These are phyloP conservation scores for Saccharomycopsis oosterbeekiorum DNA, from an alignment of 805 yeast species.

Conservation along the genomic window DNA sequence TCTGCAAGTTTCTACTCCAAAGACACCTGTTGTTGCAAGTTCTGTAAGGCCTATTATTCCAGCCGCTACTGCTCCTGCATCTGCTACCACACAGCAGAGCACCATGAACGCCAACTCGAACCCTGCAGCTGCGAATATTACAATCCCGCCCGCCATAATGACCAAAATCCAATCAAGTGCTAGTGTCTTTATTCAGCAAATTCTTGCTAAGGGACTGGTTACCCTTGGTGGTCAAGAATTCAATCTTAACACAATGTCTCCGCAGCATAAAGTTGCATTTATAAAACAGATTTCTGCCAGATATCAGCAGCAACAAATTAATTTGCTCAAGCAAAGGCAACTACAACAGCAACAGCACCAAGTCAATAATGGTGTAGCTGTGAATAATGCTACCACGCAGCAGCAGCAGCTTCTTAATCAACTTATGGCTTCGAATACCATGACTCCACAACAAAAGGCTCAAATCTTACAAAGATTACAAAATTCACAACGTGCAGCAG, in stretches of 20 bases:
- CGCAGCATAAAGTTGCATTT: not conserved
- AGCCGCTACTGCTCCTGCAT: not conserved
- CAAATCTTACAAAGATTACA: conserved; percentile 5
- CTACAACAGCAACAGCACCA: conserved; percentile 8
- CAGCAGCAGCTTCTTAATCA: conserved; percentile 8
- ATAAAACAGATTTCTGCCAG: not conserved
- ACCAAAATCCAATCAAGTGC: not conserved
- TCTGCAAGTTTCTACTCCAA: not conserved
- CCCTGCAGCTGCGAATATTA: not conserved
- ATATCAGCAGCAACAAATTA: conserved; percentile 14
- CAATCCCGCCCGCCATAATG: not conserved
- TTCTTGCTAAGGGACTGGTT: conserved; percentile 1
- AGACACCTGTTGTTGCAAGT: not conserved
- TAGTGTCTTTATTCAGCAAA: not conserved
- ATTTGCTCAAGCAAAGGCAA: conserved; percentile 15
- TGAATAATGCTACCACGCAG: not conserved
- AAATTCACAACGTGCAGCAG: conserved; percentile 1
- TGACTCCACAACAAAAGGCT: conserved; percentile 10
- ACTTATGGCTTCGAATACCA: conserved; percentile 1
- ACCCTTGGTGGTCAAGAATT: not conserved
- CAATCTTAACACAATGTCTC: conserved; percentile 1
- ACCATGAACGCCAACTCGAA: not conserved
- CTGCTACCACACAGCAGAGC: not conserved
- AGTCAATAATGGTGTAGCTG: not conserved
- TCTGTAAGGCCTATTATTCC: not conserved